These are phyloP conservation scores for Wallacemonas rigidus DNA, from an alignment of 208 protist species.

Conservation along the genomic window DNA sequence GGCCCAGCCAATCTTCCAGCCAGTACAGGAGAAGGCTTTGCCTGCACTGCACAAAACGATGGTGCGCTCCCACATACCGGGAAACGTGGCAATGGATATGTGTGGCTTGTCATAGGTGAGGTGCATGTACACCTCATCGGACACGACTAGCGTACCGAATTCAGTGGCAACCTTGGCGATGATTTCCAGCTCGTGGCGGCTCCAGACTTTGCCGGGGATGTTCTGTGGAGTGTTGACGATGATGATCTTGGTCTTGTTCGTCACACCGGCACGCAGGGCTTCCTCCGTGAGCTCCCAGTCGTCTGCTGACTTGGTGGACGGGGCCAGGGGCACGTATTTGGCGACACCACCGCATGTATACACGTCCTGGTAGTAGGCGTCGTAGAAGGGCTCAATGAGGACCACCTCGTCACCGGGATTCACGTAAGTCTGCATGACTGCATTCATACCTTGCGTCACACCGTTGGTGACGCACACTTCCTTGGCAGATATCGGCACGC, in stretches of 20 bases:
- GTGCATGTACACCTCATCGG: conserved; percentile 92
- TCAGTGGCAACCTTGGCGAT: conserved; percentile 74
- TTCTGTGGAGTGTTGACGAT: conserved; percentile 96
- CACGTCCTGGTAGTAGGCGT: conserved; percentile 80
- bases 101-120: conserved; percentile 75
- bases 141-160: conserved; percentile 65
- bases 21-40: conserved; percentile 94
- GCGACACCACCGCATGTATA: conserved; percentile 68
- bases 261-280: conserved; percentile 65
- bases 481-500: conserved; percentile 42
- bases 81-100: conserved; percentile 68
- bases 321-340: conserved; percentile 75
- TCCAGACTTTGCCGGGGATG: conserved; percentile 80
- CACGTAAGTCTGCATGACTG: conserved; percentile 73
- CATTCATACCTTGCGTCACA: conserved; percentile 84
- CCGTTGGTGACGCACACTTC: conserved; percentile 84
- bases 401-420: conserved; percentile 93
- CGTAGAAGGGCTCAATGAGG: conserved; percentile 94
- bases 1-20: conserved; percentile 93
- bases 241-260: conserved; percentile 78
- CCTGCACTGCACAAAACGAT: conserved; percentile 89
- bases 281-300: conserved; percentile 58
- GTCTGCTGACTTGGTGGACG: conserved; percentile 35
- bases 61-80: conserved; percentile 91
- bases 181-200: conserved; percentile 57